These are phyloP conservation scores for Panicum virgatum DNA, from an alignment of 202 grass and related monocot genomes.

Conservation along the genomic window DNA sequence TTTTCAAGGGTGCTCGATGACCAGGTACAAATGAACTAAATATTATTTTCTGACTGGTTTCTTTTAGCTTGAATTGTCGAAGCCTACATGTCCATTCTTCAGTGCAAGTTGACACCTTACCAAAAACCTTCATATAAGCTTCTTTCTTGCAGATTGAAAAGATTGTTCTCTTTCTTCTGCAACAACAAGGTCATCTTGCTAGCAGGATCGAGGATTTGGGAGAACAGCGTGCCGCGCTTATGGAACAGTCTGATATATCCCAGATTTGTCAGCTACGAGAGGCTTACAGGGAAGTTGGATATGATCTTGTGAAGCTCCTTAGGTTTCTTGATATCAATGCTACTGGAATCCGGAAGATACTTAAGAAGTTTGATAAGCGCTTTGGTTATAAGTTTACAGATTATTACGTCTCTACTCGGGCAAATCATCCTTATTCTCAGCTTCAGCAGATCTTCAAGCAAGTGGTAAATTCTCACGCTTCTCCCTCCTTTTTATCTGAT, in stretches of 20 bases:
- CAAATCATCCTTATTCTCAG: slow-evolving; percentile 93
- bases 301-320: slow-evolving; percentile 89
- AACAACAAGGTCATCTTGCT: slow-evolving; percentile 87
- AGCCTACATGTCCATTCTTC: background rate
- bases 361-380: slow-evolving; percentile 95
- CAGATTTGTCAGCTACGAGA: slow-evolving; percentile 65
- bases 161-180: slow-evolving; percentile 84
- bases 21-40: slow-evolving; percentile 56
- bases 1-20: slow-evolving; percentile 91
- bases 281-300: slow-evolving; percentile 66
- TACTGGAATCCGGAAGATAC: slow-evolving; percentile 91
- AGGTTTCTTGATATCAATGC: slow-evolving; percentile 90
- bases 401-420: slow-evolving; percentile 87
- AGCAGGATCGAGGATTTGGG: slow-evolving; percentile 76
- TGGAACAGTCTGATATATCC: slow-evolving; percentile 47
- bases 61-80: background rate
- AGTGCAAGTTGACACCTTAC: background rate
- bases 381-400: slow-evolving; percentile 82
- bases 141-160: slow-evolving; percentile 76
- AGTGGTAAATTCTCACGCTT: slow-evolving; percentile 66
- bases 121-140: background rate
- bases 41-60: background rate
- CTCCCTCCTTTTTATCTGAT: slow-evolving; percentile 26
- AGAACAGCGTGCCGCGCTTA: slow-evolving; percentile 43
- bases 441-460: slow-evolving; percentile 96